These are phyloP conservation scores for Penicillium concentricum DNA, from an alignment of 2,329 filamentous ascomycete genomes.

Conservation along the genomic window DNA sequence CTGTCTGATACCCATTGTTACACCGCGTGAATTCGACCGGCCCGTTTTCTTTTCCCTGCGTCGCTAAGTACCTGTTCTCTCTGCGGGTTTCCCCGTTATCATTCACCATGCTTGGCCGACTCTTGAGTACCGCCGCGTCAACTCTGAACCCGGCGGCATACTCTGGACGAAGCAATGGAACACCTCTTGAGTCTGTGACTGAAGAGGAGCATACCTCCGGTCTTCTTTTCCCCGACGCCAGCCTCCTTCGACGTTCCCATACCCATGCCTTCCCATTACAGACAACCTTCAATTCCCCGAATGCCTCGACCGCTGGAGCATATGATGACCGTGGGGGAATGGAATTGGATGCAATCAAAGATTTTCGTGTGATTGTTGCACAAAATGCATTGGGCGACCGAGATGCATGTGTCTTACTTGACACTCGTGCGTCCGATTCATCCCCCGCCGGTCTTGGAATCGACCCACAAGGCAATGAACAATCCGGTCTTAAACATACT, in stretches of 20 bases:
- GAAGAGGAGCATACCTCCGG: conserved; percentile 51
- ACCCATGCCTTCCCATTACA: conserved; percentile 43
- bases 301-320: conserved; percentile 42
- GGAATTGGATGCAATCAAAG: conserved; percentile 45
- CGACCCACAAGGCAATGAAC: conserved; percentile 34
- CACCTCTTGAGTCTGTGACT: conserved; percentile 48
- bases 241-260: conserved; percentile 42
- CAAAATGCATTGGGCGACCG: conserved; percentile 50
- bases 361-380: conserved; percentile 48
- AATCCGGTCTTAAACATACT: conserved; percentile 32
- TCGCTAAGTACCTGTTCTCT: conserved; percentile 10
- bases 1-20: conserved; percentile 31
- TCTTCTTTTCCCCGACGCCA: conserved; percentile 48
- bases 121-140: conserved; percentile 45
- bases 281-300: conserved; percentile 44
- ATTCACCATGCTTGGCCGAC: conserved; percentile 43
- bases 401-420: conserved; percentile 48
- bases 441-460: conserved; percentile 36
- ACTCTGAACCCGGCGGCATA: conserved; percentile 44
- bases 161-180: conserved; percentile 34
- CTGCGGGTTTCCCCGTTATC: conserved; percentile 12
- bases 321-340: conserved; percentile 50
- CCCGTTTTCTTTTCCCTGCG: conserved; percentile 16
- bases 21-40: conserved; percentile 16
- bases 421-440: conserved; percentile 38